These are phyloP conservation scores for Penicillium odoratum DNA, from an alignment of 495 filamentous ascomycete species.

Conservation along the genomic window DNA sequence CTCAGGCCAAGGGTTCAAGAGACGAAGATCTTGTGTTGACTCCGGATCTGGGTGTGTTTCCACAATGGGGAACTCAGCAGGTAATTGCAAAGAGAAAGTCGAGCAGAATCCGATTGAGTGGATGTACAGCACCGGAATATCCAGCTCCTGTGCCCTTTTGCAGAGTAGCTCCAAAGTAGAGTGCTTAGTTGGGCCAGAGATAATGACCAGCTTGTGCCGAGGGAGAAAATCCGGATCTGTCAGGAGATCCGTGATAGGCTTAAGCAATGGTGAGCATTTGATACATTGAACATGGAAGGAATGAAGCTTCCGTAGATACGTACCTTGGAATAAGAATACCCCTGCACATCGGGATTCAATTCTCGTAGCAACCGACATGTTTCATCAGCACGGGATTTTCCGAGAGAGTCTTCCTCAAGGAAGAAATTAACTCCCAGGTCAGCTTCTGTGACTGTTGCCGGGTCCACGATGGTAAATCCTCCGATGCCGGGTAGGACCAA, in stretches of 20 bases:
- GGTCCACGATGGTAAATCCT: slow-evolving; percentile 90
- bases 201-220: slow-evolving; percentile 72
- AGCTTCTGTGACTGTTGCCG: slow-evolving; percentile 68
- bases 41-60: slow-evolving; percentile 94
- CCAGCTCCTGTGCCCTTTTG: slow-evolving; percentile 55
- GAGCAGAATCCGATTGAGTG: slow-evolving; percentile 90
- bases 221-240: slow-evolving; percentile 46
- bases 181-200: slow-evolving; percentile 65
- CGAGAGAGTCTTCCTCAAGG: slow-evolving; percentile 73
- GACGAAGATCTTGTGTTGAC: slow-evolving; percentile 79
- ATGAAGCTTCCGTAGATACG: background rate
- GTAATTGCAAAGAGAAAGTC: slow-evolving; percentile 74
- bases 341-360: slow-evolving; percentile 93
- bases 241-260: slow-evolving; percentile 43
- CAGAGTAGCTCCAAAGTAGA: slow-evolving; percentile 59
- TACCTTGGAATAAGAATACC: slow-evolving; percentile 54
- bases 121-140: slow-evolving; percentile 76
- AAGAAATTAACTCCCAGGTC: slow-evolving; percentile 98
- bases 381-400: slow-evolving; percentile 76
- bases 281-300: background rate
- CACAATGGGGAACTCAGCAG: slow-evolving; percentile 83
- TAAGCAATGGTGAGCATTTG: slow-evolving; percentile 13
- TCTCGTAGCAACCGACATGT: slow-evolving; percentile 76
- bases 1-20: slow-evolving; percentile 86
- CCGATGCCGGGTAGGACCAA: slow-evolving; percentile 91